Evolutionary conservation across 2,329 filamentous ascomycete species (phyloP).

Genomic region (Pseudocercospora eumusae): DNA sequence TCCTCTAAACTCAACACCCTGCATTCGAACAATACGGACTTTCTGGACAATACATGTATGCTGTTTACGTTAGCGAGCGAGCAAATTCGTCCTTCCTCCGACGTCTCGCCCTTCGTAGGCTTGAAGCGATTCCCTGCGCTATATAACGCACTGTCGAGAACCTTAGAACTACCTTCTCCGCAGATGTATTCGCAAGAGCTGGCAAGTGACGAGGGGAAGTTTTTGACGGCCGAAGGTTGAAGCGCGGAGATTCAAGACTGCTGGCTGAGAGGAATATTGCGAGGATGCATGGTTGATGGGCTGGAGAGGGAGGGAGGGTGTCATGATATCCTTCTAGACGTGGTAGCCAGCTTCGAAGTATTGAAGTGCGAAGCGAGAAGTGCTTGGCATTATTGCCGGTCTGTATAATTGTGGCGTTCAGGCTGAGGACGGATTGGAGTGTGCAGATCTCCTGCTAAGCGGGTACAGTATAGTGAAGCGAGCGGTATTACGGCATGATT

Average conservation of each 20-base stretch:
- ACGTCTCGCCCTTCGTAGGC: background rate
- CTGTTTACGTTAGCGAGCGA: background rate
- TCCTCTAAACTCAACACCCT: constrained; percentile 1
- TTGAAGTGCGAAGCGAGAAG: background rate
- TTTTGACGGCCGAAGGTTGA: background rate
- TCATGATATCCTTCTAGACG: too few species aligned
- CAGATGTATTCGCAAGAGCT: background rate
- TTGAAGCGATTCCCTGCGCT: background rate
- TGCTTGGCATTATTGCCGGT: constrained; percentile 1
- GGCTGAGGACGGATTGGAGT: background rate
- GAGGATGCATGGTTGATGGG: background rate
- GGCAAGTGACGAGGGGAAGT: background rate
- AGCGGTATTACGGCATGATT: background rate
- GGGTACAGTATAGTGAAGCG: background rate
- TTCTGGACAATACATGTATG: background rate
- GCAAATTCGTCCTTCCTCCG: background rate
- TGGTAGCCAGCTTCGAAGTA: background rate
- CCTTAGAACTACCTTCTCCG: too few species aligned
- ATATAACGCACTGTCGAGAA: background rate
- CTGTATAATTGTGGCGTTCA: constrained; percentile 2
- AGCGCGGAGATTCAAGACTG: background rate
- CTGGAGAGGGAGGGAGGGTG: background rate
- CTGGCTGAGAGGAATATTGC: background rate
- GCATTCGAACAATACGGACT: background rate
- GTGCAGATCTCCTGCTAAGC: background rate